These are phyloP conservation scores for Rubroshorea leprosula DNA, from an alignment of 345 rosid species.

Conservation along the genomic window DNA sequence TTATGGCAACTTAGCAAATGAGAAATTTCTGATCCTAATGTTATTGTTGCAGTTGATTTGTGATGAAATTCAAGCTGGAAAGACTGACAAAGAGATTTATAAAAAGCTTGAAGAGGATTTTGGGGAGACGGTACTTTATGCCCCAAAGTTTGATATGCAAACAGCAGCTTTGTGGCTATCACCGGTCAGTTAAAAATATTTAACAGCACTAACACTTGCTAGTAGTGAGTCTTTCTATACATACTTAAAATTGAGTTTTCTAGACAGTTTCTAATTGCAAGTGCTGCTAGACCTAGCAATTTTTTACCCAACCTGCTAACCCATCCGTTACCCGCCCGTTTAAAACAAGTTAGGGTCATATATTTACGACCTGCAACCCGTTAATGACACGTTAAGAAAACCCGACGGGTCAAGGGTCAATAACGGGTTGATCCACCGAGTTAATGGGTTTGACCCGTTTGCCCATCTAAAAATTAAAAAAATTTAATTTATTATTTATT, in stretches of 20 bases:
- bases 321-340: too few relatives aligned
- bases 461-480: too few relatives aligned
- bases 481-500: too few relatives aligned
- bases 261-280: constrained; percentile 51
- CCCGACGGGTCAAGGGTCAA: too few relatives aligned
- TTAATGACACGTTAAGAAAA: too few relatives aligned
- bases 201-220: not conserved
- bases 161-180: constrained; percentile 92
- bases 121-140: constrained; percentile 93
- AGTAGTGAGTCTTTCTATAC: constrained; percentile 8
- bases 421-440: too few relatives aligned
- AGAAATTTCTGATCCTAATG: not conserved
- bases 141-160: constrained; percentile 88
- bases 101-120: constrained; percentile 86
- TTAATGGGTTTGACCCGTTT: too few relatives aligned
- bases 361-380: too few relatives aligned
- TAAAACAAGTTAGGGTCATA: too few relatives aligned
- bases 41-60: constrained; percentile 69
- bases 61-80: constrained; percentile 79
- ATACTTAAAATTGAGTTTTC: constrained; percentile 11
- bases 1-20: not conserved
- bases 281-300: too few relatives aligned
- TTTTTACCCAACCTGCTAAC: too few relatives aligned
- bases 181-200: constrained; percentile 51
- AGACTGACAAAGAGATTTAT: constrained; percentile 85